These are phyloP conservation scores for Elsinoe perseae DNA, from an alignment of 2,329 filamentous ascomycete genomes.

Conservation along the genomic window DNA sequence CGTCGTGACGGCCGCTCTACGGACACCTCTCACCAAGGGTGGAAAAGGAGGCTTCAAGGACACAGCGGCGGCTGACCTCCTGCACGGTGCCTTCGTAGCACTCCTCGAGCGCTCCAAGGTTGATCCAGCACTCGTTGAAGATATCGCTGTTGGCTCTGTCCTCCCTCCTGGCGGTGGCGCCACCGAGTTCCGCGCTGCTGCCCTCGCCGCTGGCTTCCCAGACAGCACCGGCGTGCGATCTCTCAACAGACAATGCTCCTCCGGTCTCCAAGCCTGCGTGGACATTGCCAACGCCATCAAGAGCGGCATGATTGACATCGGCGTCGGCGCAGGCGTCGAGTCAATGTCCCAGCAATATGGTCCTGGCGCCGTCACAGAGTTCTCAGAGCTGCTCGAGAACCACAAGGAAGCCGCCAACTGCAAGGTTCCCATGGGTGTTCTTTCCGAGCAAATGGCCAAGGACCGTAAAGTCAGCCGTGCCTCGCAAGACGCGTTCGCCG, in stretches of 20 bases:
- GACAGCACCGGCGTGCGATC: conserved; percentile 75
- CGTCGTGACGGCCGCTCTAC: conserved; percentile 85
- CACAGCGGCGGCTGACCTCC: conserved; percentile 75
- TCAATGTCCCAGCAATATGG: conserved; percentile 93
- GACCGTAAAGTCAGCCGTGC: conserved; percentile 64
- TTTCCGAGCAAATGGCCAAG: conserved; percentile 92
- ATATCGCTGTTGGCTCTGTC: conserved; percentile 85
- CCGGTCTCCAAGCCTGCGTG: conserved; percentile 82
- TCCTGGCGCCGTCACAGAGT: conserved; percentile 80
- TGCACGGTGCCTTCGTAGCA: conserved; percentile 73
- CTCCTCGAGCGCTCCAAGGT: conserved; percentile 80
- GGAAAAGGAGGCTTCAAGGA: conserved; percentile 95
- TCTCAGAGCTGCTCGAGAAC: conserved; percentile 78
- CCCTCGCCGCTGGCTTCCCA: conserved; percentile 84
- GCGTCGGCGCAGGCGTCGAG: conserved; percentile 90
- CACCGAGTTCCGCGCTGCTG: conserved; percentile 91
- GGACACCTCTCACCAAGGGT: conserved; percentile 85
- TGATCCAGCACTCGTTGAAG: conserved; percentile 80
- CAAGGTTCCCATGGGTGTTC: conserved; percentile 92
- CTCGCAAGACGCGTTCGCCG: conserved; percentile 86
- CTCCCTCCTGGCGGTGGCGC: conserved; percentile 88
- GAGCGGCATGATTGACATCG: conserved; percentile 87
- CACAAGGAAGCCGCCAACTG: conserved; percentile 83
- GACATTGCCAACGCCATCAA: conserved; percentile 92
- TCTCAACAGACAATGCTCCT: conserved; percentile 91